Conservation (phyloP, 495 filamentous ascomycete species). For the Penicillium crystallinum region DNA sequence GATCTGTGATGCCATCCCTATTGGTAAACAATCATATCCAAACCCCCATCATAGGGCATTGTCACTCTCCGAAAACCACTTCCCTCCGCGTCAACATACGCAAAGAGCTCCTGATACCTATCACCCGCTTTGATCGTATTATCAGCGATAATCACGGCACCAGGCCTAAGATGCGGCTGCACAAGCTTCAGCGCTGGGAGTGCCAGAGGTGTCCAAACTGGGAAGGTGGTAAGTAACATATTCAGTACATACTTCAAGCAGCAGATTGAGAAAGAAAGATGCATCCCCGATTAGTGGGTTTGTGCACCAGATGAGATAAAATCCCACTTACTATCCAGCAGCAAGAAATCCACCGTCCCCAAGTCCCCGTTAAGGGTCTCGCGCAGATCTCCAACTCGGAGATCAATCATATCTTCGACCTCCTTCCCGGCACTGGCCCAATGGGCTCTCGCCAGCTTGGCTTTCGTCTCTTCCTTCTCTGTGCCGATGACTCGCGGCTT, state of each 20-base stretch:
- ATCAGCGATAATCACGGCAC: slow-evolving; percentile 48
- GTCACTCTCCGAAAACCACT: slow-evolving; percentile 18
- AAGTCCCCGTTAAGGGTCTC: slow-evolving; percentile 44
- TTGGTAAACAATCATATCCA: slow-evolving; percentile 23
- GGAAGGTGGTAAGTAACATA: not conserved
- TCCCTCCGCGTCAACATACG: slow-evolving; percentile 19
- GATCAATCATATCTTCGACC: slow-evolving; percentile 44
- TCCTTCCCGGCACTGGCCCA: slow-evolving; percentile 43
- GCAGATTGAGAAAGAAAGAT: no score
- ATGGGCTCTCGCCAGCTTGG: slow-evolving; percentile 37
- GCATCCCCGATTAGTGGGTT: no score
- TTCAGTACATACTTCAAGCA: not conserved
- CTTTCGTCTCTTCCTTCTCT: slow-evolving; percentile 51
- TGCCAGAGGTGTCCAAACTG: slow-evolving; percentile 51
- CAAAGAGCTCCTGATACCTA: slow-evolving; percentile 36
- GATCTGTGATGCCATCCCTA: not conserved
- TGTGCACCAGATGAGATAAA: no score
- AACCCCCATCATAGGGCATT: slow-evolving; percentile 18
- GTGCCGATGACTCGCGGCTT: slow-evolving; percentile 49
- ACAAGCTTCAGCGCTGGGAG: slow-evolving; percentile 46
- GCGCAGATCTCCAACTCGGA: slow-evolving; percentile 51
- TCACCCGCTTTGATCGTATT: slow-evolving; percentile 34
- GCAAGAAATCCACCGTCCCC: slow-evolving; percentile 47
- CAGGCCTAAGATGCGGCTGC: slow-evolving; percentile 37
- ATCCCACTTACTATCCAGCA: slow-evolving; percentile 56